Conservation (phyloP, 192 early-diverging fungal genomes). For the Chytriomyces sp. region DNA sequence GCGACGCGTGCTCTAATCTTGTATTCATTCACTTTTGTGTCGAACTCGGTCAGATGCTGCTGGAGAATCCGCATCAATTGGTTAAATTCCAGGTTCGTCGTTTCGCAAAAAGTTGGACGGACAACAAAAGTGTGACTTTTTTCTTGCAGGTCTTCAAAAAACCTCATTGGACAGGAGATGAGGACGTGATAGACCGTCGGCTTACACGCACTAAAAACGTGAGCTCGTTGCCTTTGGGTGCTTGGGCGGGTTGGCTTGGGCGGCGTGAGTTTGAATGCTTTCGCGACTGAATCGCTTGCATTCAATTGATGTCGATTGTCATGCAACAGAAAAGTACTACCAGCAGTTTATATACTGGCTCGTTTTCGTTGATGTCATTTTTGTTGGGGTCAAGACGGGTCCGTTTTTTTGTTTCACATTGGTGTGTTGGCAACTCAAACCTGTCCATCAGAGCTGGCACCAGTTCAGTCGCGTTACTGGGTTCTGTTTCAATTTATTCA, state of each 20-base stretch:
- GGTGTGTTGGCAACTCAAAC: not conserved
- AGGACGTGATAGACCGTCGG: constrained; percentile 47
- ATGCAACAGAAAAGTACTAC: constrained; percentile 11
- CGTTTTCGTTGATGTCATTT: constrained; percentile 23
- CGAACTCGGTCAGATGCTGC: constrained; percentile 29
- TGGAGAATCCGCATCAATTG: constrained; percentile 50
- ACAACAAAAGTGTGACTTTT: not conserved
- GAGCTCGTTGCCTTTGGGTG: constrained; percentile 44
- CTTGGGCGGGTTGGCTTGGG: constrained; percentile 50
- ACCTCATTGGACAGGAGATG: constrained; percentile 37
- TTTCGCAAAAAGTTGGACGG: not conserved
- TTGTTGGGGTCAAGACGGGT: constrained; percentile 36
- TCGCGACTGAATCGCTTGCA: not conserved
- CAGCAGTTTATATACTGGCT: constrained; percentile 14
- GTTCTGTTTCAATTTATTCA: constrained; percentile 38
- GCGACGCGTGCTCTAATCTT: too few relatives aligned
- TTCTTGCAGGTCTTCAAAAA: constrained; percentile 43
- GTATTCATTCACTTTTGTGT: too few relatives aligned
- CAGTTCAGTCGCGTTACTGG: constrained; percentile 29
- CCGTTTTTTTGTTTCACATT: constrained; percentile 2
- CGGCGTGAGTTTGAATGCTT: constrained; percentile 4
- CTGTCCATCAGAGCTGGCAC: constrained; percentile 24
- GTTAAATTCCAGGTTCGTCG: constrained; percentile 49
- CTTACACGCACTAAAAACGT: constrained; percentile 48
- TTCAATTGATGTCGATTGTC: not conserved